Evolutionary conservation across 139 green algal species (phyloP).

Genomic region (Coccomyxa sp.): DNA sequence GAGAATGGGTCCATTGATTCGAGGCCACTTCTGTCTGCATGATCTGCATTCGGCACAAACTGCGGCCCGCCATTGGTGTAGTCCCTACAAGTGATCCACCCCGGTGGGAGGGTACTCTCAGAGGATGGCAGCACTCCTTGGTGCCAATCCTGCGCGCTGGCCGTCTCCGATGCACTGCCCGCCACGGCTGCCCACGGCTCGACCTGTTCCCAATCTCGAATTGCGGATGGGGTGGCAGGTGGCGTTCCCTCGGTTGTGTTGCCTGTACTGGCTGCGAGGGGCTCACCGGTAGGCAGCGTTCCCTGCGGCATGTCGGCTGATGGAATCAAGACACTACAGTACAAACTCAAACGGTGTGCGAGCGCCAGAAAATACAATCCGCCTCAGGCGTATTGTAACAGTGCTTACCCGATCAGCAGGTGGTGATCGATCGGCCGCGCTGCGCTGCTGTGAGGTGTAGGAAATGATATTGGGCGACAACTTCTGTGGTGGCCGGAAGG

Average conservation of each 20-base stretch:
- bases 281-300: neutral
- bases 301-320: neutral
- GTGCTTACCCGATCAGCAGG: neutral
- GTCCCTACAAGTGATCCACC: slow-evolving; percentile 22
- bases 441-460: neutral
- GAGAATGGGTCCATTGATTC: neutral
- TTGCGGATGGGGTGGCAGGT: too few species aligned
- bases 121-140: too few species aligned
- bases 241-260: too few species aligned
- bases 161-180: too few species aligned
- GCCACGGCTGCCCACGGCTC: too few species aligned
- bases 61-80: slow-evolving; percentile 68
- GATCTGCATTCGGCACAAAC: slow-evolving; percentile 27
- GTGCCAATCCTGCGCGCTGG: too few species aligned
- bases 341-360: slow-evolving; percentile 1
- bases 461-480: neutral
- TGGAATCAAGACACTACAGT: neutral
- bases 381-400: neutral
- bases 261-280: too few species aligned
- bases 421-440: neutral
- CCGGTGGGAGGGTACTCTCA: too few species aligned
- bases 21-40: neutral
- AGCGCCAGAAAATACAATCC: slow-evolving; percentile 1
- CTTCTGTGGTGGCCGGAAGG: neutral
- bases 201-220: neutral